Base-by-base conservation (phyloP, 345 rosid genomes). In the Sonneratia caseolaris region DNA sequence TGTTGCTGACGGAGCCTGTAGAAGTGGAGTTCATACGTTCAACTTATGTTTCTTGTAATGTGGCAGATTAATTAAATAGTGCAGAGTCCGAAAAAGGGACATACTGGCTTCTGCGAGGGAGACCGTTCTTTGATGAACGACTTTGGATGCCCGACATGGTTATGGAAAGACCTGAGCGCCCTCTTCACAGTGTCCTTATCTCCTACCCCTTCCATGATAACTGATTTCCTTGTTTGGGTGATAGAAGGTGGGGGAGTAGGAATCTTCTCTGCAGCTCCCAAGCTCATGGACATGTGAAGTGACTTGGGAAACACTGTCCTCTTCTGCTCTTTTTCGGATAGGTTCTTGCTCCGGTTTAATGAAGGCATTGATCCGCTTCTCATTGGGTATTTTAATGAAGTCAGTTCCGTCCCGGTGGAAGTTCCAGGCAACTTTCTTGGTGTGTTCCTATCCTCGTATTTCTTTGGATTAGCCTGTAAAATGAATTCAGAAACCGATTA, bases 141-240 rank as follows among this genome's bases (percentile, higher is more conserved):
- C 76, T 71, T 84, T 32, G 80, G 69, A 71, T 77, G 88, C 73
- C 75, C 81, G 11, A 71, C 80, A 83, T 81, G 83, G 76, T 79
- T 88, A 72, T 87, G 97, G 76, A 92, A 95, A 24, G 94, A 75
- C 78, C 88, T 90, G 65, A 92, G 90, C 16, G 96, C 94, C 49
- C 96, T 88, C 78, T 86, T 95, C 37, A 92, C 89, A 70, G 86
- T 92, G 79, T 95, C 97, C 81, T 95, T 95, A 78, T 95, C 97
- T n/a, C 90, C 92, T 97, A 92, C 92, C 79, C 79, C 85, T 81
- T 92, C 99, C 97, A 88, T 92, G 48, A 95, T 84, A 74, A 88
- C 74, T 64, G 97, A 85, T 64, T 85, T 87, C 76, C 92, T 86
- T 19, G 82, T 72, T 48, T 42, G 45, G 10, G 5, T 42, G 45